Conservation (phyloP, 108 stramenopile species). For the Seminavis robusta region DNA sequence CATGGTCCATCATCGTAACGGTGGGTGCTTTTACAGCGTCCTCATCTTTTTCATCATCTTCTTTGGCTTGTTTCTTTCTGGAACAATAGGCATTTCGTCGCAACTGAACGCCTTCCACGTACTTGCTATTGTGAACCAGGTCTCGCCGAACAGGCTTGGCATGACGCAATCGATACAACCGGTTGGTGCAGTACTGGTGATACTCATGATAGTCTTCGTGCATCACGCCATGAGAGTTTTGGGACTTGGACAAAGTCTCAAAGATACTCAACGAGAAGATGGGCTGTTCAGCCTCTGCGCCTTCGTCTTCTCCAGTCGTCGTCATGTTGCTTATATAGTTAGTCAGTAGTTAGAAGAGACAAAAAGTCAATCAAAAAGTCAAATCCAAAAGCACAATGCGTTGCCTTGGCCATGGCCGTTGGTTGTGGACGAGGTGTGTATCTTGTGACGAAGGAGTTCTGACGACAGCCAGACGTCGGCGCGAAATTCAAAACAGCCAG, state of each 20-base stretch:
- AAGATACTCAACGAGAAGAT: conserved; percentile 1
- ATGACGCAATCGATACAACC: conserved; percentile 40
- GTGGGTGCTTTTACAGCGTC: too few relatives aligned
- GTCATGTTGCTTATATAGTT: too few relatives aligned
- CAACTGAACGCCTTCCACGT: conserved; percentile 3
- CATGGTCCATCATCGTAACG: neutral
- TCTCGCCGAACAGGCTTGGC: conserved; percentile 22
- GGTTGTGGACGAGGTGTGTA: too few relatives aligned
- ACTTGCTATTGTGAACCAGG: conserved; percentile 24
- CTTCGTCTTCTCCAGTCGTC: too few relatives aligned
- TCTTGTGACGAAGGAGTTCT: too few relatives aligned
- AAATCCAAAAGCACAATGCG: too few relatives aligned
- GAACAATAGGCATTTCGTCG: neutral
- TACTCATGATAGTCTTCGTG: conserved; percentile 40
- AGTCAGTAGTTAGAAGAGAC: too few relatives aligned
- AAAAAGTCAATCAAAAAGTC: too few relatives aligned
- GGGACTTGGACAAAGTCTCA: conserved; percentile 1
- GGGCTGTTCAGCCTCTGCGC: neutral
- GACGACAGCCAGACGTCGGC: too few relatives aligned
- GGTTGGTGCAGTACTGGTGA: conserved; percentile 49
- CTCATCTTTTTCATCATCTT: neutral
- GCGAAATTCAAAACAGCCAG: too few relatives aligned
- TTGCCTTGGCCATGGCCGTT: too few relatives aligned
- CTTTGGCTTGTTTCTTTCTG: neutral
- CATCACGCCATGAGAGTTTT: conserved; percentile 19